Evolutionary conservation across 192 early-diverging fungal species (phyloP), one percentile per base, ranked within the genome.

Genomic region (Rhizoclosmatium sp.): DNA sequence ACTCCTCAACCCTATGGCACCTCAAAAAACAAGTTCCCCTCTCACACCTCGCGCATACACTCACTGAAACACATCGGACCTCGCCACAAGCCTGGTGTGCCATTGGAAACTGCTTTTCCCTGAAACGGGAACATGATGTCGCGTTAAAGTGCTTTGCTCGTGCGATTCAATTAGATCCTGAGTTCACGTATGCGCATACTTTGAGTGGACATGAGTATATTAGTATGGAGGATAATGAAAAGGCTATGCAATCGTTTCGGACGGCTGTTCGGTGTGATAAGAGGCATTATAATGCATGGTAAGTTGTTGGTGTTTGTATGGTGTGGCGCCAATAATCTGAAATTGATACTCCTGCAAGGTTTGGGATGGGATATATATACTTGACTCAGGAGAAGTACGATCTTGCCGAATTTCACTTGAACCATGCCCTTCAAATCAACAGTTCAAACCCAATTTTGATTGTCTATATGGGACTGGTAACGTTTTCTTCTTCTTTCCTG

Each of bases 1-100:
- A 93, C 76, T 94, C 94, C 21, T 93, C 93, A 10, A 87, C 91
- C 44, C 79, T 98, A 49, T 98, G 96, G 96, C 95, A 97, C 74
- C 80, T 94, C 65, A 87, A 87, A 60, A 87, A 91, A 74, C 92
- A 94, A 40, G 89, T 89, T n/a, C 82, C 80, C 49, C 85, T 97
- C 56, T 91, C 92, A 12, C 85, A 87, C 59, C 84, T 98, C 51
- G 95, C 93, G 0, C 91, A 95, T 72, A 87, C 91, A 9, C 85
- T 98, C 79, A 86, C 93, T 12, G 85, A 89, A 3, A 71, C 84
- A 3, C 90, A 93, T 47, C 86, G 89, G 48, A 84, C 81, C 10
- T 88, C 91, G 21, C 94, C 95, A 1, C 89, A 96, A 81, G 92
- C 96, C 3, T 98, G 95, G 95, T 84, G 84, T 68, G 82, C 83